A percentile compares a stretch with the other conserved stretches of the same genome.
Conservation (phyloP, 805 yeast genomes). For the Wickerhamia fluorescens region DNA sequence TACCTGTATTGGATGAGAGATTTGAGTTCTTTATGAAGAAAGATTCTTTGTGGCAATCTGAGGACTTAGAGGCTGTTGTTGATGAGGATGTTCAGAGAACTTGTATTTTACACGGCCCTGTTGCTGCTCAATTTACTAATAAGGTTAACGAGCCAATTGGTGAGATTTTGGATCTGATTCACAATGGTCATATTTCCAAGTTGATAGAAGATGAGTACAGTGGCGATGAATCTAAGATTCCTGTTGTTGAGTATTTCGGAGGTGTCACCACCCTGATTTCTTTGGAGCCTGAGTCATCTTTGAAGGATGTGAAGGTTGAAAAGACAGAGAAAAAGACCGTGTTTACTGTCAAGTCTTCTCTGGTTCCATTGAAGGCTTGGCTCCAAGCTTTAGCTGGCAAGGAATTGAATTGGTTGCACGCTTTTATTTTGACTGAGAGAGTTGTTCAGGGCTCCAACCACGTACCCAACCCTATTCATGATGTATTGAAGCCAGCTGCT, state of each 20-base stretch:
- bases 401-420: constrained; percentile 80
- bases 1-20: constrained; percentile 90
- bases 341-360: constrained; percentile 30
- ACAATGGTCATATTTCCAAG: constrained; percentile 77
- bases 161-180: constrained; percentile 80
- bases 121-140: constrained; percentile 88
- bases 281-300: not conserved
- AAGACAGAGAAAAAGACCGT: constrained; percentile 11
- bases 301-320: constrained; percentile 19
- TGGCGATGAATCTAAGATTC: constrained; percentile 67
- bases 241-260: constrained; percentile 86
- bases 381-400: constrained; percentile 74
- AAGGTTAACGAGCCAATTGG: constrained; percentile 88
- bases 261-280: constrained; percentile 19
- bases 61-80: constrained; percentile 91
- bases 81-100: constrained; percentile 96
- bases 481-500: constrained; percentile 69
- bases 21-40: constrained; percentile 96
- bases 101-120: constrained; percentile 98
- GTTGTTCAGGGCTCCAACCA: constrained; percentile 82
- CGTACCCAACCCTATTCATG: constrained; percentile 70
- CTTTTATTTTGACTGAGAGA: constrained; percentile 71
- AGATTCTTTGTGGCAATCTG: constrained; percentile 98
- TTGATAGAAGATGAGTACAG: constrained; percentile 63
- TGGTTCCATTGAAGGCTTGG: constrained; percentile 49